Base-by-base conservation (phyloP, 345 rosid genomes). In the Tarenaya hassleriana region DNA sequence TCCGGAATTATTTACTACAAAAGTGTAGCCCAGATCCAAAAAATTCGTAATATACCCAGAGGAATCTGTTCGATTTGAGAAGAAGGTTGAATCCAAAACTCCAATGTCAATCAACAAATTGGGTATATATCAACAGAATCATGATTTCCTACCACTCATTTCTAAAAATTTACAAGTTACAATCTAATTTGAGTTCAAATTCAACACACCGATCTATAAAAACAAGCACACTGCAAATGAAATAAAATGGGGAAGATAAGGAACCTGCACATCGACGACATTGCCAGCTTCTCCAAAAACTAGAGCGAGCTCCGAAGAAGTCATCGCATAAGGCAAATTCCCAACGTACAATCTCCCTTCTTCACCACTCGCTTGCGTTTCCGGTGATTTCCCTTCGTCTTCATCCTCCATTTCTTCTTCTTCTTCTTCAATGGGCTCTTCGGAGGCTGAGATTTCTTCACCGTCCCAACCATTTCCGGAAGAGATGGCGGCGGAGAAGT, bases 281-380 rank as follows among this genome's bases (percentile, higher is more conserved):
- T 51, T 65, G 38, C 98, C 98, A 58, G 90, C 92, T 71, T 82
- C 88, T 37, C 58, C 69, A 20, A 92, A 87, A 52, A 70, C 21
- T 66, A 79, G 83, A 4, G 77, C 37, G 65, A 87, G 73, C 55
- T 84, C 81, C 3, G 76, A 58, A 50, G 94, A 67, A 61, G 75
- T 83, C 79, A 72, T 76, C 34, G 86, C 59, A 70, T 80, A 91
- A 4, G 95, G 90, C 56, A 87, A 72, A 35, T 84, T 87, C 27
- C 98, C 96, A 1, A 91, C 80, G 61, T 79, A 91, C n/a, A 87
- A 58, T 67, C 83, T 81, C 52, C 81, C 88, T 42, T 69, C 79
- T 40, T 74, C 86, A 31, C 60, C 64, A 12, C 67, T 67, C 6
- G 69, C 56, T 53, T 54, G 55, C 47, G 73, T 39, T 11, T 29